These are phyloP conservation scores for Allium sativum DNA, from an alignment of 106 monocot genomes.

Conservation along the genomic window DNA sequence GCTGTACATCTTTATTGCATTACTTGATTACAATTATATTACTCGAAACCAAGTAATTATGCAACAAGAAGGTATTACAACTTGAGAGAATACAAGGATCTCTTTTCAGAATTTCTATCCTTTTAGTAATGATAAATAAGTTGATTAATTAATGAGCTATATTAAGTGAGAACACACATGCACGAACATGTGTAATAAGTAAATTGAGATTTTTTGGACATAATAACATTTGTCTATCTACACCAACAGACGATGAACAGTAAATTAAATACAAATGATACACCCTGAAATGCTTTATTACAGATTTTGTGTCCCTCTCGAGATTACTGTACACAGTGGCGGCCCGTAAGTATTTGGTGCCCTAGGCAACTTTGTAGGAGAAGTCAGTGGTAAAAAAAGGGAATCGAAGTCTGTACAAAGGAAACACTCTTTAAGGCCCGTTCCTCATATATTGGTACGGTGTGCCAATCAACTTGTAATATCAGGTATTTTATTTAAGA, in stretches of 20 bases:
- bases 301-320: slow-evolving; percentile 87
- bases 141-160: background rate
- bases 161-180: background rate
- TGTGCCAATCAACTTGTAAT: slow-evolving; percentile 80
- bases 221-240: background rate
- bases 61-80: no score
- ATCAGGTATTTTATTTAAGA: slow-evolving; percentile 33
- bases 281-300: background rate
- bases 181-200: background rate
- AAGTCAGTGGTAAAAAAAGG: no score
- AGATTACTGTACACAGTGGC: no score
- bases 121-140: background rate
- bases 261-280: background rate
- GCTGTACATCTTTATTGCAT: no score
- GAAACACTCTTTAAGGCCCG: slow-evolving; percentile 49
- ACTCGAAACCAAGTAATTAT: no score
- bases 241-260: no score
- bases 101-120: background rate
- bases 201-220: background rate
- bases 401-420: no score
- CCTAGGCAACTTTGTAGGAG: no score
- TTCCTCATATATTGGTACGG: slow-evolving; percentile 71
- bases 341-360: no score
- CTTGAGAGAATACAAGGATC: no score
- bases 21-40: no score